These are phyloP conservation scores for Leccinum rimulosum DNA, from an alignment of 768 basidiomycete genomes.

Conservation along the genomic window DNA sequence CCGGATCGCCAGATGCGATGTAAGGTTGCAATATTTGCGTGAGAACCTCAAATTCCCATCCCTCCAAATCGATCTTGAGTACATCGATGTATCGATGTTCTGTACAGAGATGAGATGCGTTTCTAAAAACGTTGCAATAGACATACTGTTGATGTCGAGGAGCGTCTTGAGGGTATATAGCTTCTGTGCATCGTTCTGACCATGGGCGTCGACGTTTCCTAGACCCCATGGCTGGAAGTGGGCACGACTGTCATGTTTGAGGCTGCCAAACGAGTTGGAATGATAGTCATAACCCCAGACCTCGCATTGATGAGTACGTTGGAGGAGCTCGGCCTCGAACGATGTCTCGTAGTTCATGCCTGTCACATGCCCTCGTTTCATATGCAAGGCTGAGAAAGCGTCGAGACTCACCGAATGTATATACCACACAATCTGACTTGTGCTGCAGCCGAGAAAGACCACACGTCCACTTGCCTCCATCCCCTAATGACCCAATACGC, in stretches of 20 bases:
- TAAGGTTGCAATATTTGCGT: conserved; percentile 39
- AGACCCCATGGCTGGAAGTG: conserved; percentile 44
- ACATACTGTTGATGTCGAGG: conserved; percentile 42
- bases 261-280: conserved; percentile 33
- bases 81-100: conserved; percentile 41
- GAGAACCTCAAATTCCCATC: conserved; percentile 46
- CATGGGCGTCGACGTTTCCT: conserved; percentile 37
- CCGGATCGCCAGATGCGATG: conserved; percentile 33
- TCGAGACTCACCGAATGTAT: conserved; percentile 50
- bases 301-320: conserved; percentile 45
- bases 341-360: conserved; percentile 61
- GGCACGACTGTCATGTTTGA: conserved; percentile 35
- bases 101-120: not conserved
- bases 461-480: conserved; percentile 73
- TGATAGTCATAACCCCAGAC: conserved; percentile 62
- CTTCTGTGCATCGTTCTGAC: conserved; percentile 30
- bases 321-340: conserved; percentile 59
- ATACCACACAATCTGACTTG: conserved; percentile 57
- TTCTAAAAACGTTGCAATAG: not conserved
- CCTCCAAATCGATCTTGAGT: conserved; percentile 48
- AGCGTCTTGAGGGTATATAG: conserved; percentile 46
- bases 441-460: conserved; percentile 53
- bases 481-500: conserved; percentile 50
- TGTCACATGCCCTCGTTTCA: conserved; percentile 8
- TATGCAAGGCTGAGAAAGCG: not conserved